Base-by-base conservation (phyloP, 2,329 filamentous ascomycete species). In the Pseudocercospora fijiensis region DNA sequence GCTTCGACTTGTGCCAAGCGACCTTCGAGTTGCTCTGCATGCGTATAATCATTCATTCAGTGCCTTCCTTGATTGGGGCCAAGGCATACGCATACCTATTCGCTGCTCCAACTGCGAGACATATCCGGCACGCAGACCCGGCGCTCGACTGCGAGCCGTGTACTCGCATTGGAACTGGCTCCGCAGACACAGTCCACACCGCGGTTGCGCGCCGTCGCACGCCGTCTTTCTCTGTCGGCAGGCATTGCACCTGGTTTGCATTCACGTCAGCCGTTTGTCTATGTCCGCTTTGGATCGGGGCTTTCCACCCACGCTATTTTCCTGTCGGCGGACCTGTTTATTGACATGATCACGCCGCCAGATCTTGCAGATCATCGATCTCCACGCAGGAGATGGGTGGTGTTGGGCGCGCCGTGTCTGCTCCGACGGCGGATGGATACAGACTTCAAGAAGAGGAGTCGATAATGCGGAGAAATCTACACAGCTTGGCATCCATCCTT, bases 71-170 rank as follows among this genome's bases (percentile, higher is more conserved):
- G n/a, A n/a, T n/a, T 18, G n/a, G 37, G 18, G 8, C 22, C 9
- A 4, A 24, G 33, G n/a, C n/a, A 26, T 28, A 28, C 24, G 62
- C 70, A 11, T 60, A 78, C 76, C 71, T 58, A 78, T 66, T 27
- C 77, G 69, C 58, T 71, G 69, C 65, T 79, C 77, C 10, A 78
- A 65, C 33, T 73, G 67, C 11, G 76, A 74, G 4, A 79, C 77
- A 67, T 78, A 79, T n/a, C 77, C 77, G 22, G 77, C 84, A 28
- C 85, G 79, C 41, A 85, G 41, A 9, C 72, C 72, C 4, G 72
- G 72, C 33, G 67, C 66, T 24, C 70, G 64, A 45, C 65, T 69
- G 53, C 53, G 56, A 65, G 37, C 57, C 16, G 63, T 64, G 55
- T 73, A 74, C 49, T 73, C 66, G 62, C 71, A 74, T 16, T 69